These are phyloP conservation scores for Tetracladium setigerum DNA, from an alignment of 495 filamentous ascomycete genomes.

Conservation along the genomic window DNA sequence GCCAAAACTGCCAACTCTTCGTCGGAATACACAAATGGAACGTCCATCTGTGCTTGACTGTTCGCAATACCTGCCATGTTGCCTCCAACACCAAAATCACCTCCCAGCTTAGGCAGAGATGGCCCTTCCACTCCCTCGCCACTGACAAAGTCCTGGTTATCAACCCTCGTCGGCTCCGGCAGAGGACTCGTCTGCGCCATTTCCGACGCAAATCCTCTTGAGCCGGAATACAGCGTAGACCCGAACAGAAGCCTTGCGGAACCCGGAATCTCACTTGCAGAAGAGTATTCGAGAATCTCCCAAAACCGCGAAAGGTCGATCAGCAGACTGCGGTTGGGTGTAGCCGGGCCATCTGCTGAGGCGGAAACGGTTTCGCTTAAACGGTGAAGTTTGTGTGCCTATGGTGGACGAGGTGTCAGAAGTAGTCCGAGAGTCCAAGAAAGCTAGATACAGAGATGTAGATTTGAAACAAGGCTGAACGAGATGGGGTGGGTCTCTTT, in stretches of 20 bases:
- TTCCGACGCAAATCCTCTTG: conserved; percentile 23
- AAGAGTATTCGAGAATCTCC: conserved; percentile 43
- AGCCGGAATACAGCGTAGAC: conserved; percentile 28
- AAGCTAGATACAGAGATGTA: not conserved
- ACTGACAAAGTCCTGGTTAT: conserved; percentile 16
- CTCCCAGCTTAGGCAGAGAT: too few relatives aligned
- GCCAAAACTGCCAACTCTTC: conserved; percentile 42
- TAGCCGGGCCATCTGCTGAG: conserved; percentile 25
- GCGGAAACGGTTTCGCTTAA: conserved; percentile 39
- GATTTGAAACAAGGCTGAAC: too few relatives aligned
- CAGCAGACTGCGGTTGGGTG: conserved; percentile 36
- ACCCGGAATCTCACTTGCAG: conserved; percentile 31
- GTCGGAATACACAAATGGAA: conserved; percentile 28
- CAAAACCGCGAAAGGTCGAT: conserved; percentile 43
- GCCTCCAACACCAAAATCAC: conserved; percentile 11
- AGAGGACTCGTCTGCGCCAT: conserved; percentile 38
- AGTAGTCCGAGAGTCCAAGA: not conserved
- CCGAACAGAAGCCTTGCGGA: conserved; percentile 36
- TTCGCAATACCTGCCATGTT: not conserved
- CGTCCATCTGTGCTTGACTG: not conserved
- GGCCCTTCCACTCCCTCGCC: conserved; percentile 10
- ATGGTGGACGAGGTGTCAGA: not conserved
- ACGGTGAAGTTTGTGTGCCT: conserved; percentile 36
- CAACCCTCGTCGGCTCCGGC: conserved; percentile 36
- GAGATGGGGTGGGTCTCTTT: too few relatives aligned